Percentiles rank a stretch among this genome's conserved stretches.
phyloP scores from a whole-genome alignment of 2,329 filamentous ascomycete genomes.

The Diaporthe sp. region DNA sequence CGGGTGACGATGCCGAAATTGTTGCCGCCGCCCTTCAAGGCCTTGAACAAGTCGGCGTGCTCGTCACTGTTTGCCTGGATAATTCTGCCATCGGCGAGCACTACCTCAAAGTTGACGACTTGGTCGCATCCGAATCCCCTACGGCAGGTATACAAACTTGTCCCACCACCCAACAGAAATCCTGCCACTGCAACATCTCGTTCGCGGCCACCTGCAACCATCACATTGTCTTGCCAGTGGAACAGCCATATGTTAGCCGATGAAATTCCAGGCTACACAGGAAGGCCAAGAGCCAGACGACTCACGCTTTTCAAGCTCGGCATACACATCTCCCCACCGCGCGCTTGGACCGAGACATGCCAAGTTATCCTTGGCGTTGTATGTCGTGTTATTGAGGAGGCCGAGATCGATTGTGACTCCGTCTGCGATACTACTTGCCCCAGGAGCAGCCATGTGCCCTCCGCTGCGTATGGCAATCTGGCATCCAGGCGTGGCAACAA shows the following conservation, averaged over 20 bases:
- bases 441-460: slow-evolving; percentile 11
- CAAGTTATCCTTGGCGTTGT: slow-evolving; percentile 4
- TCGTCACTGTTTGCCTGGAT: background rate
- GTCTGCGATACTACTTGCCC: slow-evolving; percentile 16
- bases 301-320: slow-evolving; percentile 16
- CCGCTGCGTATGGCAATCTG: slow-evolving; percentile 23
- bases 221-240: background rate
- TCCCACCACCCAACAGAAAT: slow-evolving; percentile 20
- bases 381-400: background rate
- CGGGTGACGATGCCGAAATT: slow-evolving; percentile 57
- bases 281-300: no score
- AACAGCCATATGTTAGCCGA: background rate
- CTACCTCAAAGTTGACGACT: slow-evolving; percentile 29
- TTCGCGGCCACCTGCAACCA: slow-evolving; percentile 29
- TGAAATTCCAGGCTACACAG: fast-evolving
- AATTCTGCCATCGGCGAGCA: slow-evolving; percentile 30
- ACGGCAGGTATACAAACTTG: slow-evolving; percentile 8
- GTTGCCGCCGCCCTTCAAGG: slow-evolving; percentile 49
- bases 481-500: background rate
- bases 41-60: slow-evolving; percentile 24
- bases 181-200: slow-evolving; percentile 15
- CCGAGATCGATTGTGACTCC: slow-evolving; percentile 22
- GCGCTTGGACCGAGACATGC: slow-evolving; percentile 14
- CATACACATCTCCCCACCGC: slow-evolving; percentile 25
- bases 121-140: slow-evolving; percentile 26